Conservation (phyloP, 1,139 yeast genomes). For the Suhomyces coccinellae region DNA sequence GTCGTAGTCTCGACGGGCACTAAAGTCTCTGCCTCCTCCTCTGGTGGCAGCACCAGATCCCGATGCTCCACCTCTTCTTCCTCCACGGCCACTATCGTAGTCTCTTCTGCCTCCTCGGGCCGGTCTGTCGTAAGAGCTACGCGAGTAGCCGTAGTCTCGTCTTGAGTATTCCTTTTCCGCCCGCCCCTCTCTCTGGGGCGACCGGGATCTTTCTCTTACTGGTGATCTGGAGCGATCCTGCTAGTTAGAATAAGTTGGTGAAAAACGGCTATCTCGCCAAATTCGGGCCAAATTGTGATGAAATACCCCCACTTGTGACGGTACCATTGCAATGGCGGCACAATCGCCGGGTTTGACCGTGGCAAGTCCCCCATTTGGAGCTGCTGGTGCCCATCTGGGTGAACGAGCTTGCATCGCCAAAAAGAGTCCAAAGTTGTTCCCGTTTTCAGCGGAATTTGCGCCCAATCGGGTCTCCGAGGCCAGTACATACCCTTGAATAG, state of each 20-base stretch:
- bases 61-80: slow-evolving; percentile 22
- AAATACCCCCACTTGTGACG: too few relatives aligned
- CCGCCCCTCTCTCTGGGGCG: slow-evolving; percentile 22
- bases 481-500: slow-evolving; percentile 50
- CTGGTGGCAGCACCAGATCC: too few relatives aligned
- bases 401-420: too few relatives aligned
- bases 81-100: slow-evolving; percentile 20
- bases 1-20: slow-evolving; percentile 25
- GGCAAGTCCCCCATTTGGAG: too few relatives aligned
- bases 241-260: neutral
- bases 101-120: slow-evolving; percentile 18
- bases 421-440: neutral
- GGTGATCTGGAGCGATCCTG: slow-evolving; percentile 54
- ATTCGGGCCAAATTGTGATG: neutral
- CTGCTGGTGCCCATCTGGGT: too few relatives aligned
- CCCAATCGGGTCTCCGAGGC: too few relatives aligned
- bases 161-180: slow-evolving; percentile 20
- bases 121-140: slow-evolving; percentile 20
- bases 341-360: too few relatives aligned
- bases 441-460: neutral
- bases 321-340: too few relatives aligned
- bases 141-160: slow-evolving; percentile 27
- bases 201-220: slow-evolving; percentile 42
- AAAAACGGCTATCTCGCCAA: neutral
- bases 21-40: slow-evolving; percentile 26